phyloP scores from a whole-genome alignment of 768 basidiomycete genomes.

The Trametes cubensis region DNA sequence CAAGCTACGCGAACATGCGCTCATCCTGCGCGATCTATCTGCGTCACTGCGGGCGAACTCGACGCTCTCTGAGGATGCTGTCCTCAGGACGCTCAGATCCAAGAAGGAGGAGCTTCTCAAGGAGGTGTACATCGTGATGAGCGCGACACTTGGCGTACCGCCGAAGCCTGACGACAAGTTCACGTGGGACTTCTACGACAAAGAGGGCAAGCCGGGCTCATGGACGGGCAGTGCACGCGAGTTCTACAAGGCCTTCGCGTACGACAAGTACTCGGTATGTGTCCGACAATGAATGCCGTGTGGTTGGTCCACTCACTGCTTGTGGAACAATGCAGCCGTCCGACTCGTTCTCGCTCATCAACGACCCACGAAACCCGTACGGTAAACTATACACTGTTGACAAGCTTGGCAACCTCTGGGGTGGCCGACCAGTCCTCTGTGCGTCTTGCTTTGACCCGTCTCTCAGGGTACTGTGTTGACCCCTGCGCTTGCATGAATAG shows the following conservation, averaged over 20 bases:
- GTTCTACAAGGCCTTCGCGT: constrained; percentile 59
- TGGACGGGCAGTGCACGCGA: constrained; percentile 85
- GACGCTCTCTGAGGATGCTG: constrained; percentile 47
- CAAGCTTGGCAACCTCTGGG: constrained; percentile 91
- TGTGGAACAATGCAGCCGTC: constrained; percentile 46
- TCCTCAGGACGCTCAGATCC: constrained; percentile 60
- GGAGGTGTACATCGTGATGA: constrained; percentile 84
- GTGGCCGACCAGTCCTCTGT: constrained; percentile 84
- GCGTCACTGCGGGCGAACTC: constrained; percentile 49
- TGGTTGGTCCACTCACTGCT: not conserved
- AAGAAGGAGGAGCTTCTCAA: constrained; percentile 86
- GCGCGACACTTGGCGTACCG: constrained; percentile 84
- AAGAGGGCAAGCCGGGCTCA: constrained; percentile 68
- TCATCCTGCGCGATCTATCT: constrained; percentile 72
- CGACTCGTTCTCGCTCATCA: constrained; percentile 90
- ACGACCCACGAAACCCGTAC: constrained; percentile 89
- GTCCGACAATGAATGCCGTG: not conserved
- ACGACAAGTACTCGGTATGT: constrained; percentile 34
- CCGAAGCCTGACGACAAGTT: constrained; percentile 73
- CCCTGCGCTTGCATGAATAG: constrained; percentile 33
- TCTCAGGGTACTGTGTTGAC: not conserved
- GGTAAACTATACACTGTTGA: constrained; percentile 88
- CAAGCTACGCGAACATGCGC: constrained; percentile 89
- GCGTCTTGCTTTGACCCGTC: constrained; percentile 33
- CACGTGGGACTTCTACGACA: constrained; percentile 88